Conservation (phyloP, 768 basidiomycete genomes). For the Panaeolus cyanescens region DNA sequence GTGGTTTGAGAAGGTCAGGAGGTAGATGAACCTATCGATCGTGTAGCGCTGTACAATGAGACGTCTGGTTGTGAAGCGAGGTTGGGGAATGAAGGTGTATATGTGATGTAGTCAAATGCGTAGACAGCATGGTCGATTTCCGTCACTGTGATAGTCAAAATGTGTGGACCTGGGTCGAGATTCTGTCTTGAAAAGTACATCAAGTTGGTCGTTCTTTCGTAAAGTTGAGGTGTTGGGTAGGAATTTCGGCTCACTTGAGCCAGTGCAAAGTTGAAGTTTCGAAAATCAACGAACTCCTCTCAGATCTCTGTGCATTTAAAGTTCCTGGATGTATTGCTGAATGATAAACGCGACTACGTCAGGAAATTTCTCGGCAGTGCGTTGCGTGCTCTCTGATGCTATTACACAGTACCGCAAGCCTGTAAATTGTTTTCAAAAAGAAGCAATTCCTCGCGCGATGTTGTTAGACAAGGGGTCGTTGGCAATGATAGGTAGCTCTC, state of each 20-base stretch:
- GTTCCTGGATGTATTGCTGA: too few relatives aligned
- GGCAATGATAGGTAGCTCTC: constrained; percentile 34
- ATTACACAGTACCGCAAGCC: too few relatives aligned
- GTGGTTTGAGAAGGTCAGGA: background rate
- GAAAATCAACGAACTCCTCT: background rate
- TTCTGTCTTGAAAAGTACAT: constrained; percentile 8
- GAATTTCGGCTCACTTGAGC: background rate
- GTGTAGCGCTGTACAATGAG: background rate
- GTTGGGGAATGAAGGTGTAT: constrained; percentile 16
- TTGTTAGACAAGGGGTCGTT: constrained; percentile 37
- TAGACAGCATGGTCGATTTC: constrained; percentile 9
- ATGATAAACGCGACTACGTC: too few relatives aligned
- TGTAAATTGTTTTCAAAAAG: too few relatives aligned
- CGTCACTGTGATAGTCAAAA: constrained; percentile 16
- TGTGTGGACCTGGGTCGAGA: constrained; percentile 15
- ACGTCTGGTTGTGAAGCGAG: background rate
- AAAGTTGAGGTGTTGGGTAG: background rate
- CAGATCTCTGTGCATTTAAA: too few relatives aligned
- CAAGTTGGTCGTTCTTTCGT: constrained; percentile 9
- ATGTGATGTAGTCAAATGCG: constrained; percentile 20
- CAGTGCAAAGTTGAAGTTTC: background rate
- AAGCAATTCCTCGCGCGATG: constrained; percentile 39
- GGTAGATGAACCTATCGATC: background rate
- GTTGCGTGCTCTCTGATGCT: too few relatives aligned
- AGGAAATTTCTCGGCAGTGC: too few relatives aligned